phyloP scores from a whole-genome alignment of 768 basidiomycete genomes.

The Chiua virens region DNA sequence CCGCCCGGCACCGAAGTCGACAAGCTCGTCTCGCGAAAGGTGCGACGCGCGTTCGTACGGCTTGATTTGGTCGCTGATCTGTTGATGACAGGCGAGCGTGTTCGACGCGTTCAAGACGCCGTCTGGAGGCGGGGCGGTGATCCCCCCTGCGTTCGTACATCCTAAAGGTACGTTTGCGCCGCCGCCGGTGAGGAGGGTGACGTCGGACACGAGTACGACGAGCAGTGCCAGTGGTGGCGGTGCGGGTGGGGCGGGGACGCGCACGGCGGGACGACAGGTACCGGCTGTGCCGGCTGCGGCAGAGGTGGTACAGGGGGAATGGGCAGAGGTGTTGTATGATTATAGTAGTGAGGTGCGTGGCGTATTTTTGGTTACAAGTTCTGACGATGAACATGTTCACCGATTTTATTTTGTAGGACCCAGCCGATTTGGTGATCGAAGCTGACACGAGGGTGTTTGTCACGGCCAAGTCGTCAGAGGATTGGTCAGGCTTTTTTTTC shows the following conservation, averaged over 20 bases:
- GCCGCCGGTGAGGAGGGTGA: constrained; percentile 48
- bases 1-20: constrained; percentile 23
- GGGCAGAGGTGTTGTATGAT: constrained; percentile 79
- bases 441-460: constrained; percentile 61
- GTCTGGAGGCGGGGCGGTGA: constrained; percentile 43
- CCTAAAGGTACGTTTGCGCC: constrained; percentile 50
- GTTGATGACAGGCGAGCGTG: constrained; percentile 28
- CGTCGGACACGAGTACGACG: constrained; percentile 17
- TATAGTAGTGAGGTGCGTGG: constrained; percentile 58
- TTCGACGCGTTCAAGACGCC: constrained; percentile 22
- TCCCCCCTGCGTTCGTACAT: constrained; percentile 38
- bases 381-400: neutral
- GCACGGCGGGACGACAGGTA: too few relatives aligned
- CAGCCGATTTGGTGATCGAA: constrained; percentile 62
- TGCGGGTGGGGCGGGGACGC: neutral
- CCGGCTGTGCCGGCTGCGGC: neutral
- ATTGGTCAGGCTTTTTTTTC: constrained; percentile 54
- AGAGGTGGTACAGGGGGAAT: constrained; percentile 54
- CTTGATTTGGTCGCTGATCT: too few relatives aligned
- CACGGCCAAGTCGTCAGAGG: constrained; percentile 65
- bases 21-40: constrained; percentile 30
- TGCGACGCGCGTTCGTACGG: neutral
- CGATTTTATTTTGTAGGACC: constrained; percentile 46
- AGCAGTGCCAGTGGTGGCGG: constrained; percentile 10
- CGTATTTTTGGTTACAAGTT: neutral